phyloP scores from a whole-genome alignment of 345 rosid species.

The Mercurialis annua region DNA sequence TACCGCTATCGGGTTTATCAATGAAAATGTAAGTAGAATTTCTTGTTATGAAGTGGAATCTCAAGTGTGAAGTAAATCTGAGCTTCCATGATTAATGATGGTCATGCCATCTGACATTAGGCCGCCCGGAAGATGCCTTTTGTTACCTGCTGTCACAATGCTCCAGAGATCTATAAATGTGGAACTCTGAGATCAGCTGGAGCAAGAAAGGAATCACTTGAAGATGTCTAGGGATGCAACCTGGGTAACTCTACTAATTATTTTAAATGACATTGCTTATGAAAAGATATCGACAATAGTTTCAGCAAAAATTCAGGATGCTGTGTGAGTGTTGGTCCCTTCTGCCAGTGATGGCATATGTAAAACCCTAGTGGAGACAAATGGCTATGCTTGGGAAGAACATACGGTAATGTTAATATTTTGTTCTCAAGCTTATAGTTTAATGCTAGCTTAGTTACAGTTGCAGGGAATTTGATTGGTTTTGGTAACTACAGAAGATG shows the following conservation, averaged over 20 bases:
- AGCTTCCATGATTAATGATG: conserved; percentile 2
- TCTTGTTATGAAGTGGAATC: conserved; percentile 21
- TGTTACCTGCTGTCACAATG: conserved; percentile 1
- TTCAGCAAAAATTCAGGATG: conserved; percentile 7
- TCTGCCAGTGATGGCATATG: conserved; percentile 33
- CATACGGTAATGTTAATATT: conserved; percentile 27
- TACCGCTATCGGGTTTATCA: background rate
- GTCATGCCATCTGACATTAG: background rate
- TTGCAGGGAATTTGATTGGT: conserved; percentile 8
- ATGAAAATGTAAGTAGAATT: conserved; percentile 5
- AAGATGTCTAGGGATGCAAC: conserved; percentile 18
- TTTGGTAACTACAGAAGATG: conserved; percentile 53
- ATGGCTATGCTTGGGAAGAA: conserved; percentile 36
- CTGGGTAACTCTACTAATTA: conserved; percentile 10
- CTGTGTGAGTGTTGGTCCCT: conserved; percentile 8
- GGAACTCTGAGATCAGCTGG: conserved; percentile 7
- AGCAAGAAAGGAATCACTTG: conserved; percentile 7
- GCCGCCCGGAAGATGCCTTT: conserved; percentile 12
- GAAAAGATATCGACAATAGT: conserved; percentile 18
- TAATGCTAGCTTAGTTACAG: background rate
- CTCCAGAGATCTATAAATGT: conserved; percentile 4
- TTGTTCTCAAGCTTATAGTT: background rate
- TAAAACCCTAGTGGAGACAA: conserved; percentile 31
- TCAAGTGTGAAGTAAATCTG: conserved; percentile 4
- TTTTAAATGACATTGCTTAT: conserved; percentile 27